Conservation (phyloP, 345 rosid species). For the Populus deltoides region DNA sequence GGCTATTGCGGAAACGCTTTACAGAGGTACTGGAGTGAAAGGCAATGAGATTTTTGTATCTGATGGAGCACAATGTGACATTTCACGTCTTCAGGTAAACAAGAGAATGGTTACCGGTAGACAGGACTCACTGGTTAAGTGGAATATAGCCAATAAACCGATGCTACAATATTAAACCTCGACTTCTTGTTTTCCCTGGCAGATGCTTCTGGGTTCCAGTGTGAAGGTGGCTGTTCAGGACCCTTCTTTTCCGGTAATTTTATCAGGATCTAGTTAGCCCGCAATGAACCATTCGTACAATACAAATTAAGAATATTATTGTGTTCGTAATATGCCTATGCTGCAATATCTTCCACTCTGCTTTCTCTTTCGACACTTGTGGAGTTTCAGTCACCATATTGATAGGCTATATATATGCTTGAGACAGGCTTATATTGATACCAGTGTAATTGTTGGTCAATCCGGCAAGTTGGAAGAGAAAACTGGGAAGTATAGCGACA, state of each 20-base stretch:
- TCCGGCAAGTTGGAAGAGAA: constrained; percentile 52
- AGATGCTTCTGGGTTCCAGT: constrained; percentile 46
- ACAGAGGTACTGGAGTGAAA: constrained; percentile 30
- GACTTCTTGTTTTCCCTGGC: not conserved
- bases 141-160: not conserved
- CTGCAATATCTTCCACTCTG: too few species aligned
- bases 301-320: too few species aligned
- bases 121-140: too few species aligned
- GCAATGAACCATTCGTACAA: not conserved
- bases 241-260: constrained; percentile 49
- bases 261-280: not conserved
- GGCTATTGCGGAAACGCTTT: constrained; percentile 36
- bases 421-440: constrained; percentile 67
- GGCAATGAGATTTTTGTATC: constrained; percentile 43
- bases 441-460: constrained; percentile 76
- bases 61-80: constrained; percentile 54
- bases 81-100: constrained; percentile 47
- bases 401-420: not conserved
- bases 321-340: too few species aligned
- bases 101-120: too few species aligned
- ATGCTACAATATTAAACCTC: not conserved
- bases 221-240: constrained; percentile 45
- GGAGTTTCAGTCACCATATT: too few species aligned
- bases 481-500: constrained; percentile 53
- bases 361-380: too few species aligned